phyloP scores from a whole-genome alignment of 2,329 filamentous ascomycete species.

The Xylariaceae sp. region DNA sequence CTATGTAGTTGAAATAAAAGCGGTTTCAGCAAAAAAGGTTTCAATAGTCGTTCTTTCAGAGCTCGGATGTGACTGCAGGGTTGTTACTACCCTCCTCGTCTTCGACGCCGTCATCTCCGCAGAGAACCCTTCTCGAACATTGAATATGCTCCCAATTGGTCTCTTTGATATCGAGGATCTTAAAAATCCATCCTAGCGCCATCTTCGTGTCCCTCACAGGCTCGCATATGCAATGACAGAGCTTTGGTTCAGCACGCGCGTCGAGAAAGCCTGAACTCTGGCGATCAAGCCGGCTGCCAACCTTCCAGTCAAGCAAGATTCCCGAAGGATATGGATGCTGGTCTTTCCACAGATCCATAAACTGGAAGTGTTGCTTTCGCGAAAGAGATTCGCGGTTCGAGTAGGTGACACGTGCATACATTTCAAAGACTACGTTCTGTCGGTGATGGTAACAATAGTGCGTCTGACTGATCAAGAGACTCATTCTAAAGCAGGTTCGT shows the following conservation, averaged over 20 bases:
- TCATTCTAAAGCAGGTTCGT: constrained; percentile 60
- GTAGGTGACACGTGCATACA: constrained; percentile 57
- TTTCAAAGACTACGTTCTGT: constrained; percentile 48
- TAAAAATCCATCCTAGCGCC: constrained; percentile 20
- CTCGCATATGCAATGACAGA: constrained; percentile 26
- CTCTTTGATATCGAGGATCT: constrained; percentile 22
- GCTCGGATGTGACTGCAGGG: neutral
- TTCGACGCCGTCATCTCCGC: neutral
- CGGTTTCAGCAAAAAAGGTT: too few relatives aligned
- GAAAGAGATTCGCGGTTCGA: constrained; percentile 49
- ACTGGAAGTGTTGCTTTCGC: constrained; percentile 58
- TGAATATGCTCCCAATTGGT: constrained; percentile 19
- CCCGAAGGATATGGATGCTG: constrained; percentile 45
- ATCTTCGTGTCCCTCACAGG: constrained; percentile 19
- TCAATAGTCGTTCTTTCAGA: neutral
- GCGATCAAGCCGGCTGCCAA: constrained; percentile 19
- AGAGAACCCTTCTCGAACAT: constrained; percentile 17
- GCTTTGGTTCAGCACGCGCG: constrained; percentile 10
- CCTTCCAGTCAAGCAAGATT: constrained; percentile 22
- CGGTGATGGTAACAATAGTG: constrained; percentile 25
- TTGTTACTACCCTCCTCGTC: neutral
- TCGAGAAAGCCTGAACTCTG: constrained; percentile 23
- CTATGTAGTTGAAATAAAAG: too few relatives aligned
- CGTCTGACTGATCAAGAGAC: constrained; percentile 52
- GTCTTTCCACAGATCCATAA: constrained; percentile 58